phyloP scores from a whole-genome alignment of 257 asterid genomes.

The Fraxinus excelsior region DNA sequence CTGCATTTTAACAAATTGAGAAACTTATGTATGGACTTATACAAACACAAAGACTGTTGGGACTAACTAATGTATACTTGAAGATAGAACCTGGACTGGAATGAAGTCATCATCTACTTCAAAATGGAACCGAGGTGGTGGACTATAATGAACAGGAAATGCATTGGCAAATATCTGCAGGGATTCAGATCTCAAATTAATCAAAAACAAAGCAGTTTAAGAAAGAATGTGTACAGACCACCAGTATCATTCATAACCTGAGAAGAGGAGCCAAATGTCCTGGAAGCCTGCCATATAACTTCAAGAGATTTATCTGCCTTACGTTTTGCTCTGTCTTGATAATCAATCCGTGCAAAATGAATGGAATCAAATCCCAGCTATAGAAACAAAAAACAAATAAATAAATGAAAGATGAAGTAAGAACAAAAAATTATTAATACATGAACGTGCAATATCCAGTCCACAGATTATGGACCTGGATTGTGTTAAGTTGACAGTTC shows the following conservation, averaged over 20 bases:
- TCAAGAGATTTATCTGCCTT: slow-evolving; percentile 73
- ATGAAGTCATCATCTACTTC: slow-evolving; percentile 50
- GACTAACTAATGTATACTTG: slow-evolving; percentile 12
- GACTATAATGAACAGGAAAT: slow-evolving; percentile 78
- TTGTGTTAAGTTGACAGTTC: background rate
- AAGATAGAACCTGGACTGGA: slow-evolving; percentile 69
- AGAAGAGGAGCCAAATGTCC: slow-evolving; percentile 75
- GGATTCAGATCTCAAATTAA: slow-evolving; percentile 20
- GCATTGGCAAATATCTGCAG: slow-evolving; percentile 79
- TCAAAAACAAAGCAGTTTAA: slow-evolving; percentile 15
- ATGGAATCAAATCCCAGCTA: slow-evolving; percentile 86
- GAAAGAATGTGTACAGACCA: slow-evolving; percentile 1
- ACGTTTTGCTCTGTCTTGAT: slow-evolving; percentile 82
- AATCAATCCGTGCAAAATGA: slow-evolving; percentile 88
- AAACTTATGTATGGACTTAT: background rate
- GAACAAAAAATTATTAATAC: background rate
- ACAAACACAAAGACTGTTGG: background rate
- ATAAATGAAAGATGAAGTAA: background rate
- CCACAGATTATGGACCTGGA: background rate
- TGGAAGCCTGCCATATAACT: slow-evolving; percentile 89
- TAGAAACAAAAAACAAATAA: slow-evolving; percentile 19
- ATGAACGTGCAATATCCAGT: background rate
- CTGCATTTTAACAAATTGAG: slow-evolving; percentile 43
- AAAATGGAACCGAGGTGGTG: slow-evolving; percentile 74
- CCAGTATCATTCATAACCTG: slow-evolving; percentile 42